Conservation (phyloP, 2,329 filamentous ascomycete species). For the Xylariales sp. region DNA sequence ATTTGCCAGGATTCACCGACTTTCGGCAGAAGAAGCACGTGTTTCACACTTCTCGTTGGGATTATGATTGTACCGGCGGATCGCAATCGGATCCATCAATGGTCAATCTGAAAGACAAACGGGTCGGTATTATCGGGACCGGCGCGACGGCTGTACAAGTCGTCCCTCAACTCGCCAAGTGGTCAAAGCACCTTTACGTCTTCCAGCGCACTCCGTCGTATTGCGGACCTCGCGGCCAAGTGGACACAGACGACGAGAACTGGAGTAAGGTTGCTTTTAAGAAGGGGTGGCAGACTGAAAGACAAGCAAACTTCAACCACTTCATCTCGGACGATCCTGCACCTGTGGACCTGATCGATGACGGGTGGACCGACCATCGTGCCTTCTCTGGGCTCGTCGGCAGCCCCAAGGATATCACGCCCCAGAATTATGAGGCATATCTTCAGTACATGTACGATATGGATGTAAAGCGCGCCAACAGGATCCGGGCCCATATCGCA, state of each 20-base stretch:
- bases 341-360: constrained; percentile 31
- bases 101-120: constrained; percentile 40
- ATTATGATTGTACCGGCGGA: constrained; percentile 39
- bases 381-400: constrained; percentile 22
- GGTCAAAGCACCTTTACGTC: constrained; percentile 47
- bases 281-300: constrained; percentile 31
- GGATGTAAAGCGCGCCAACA: constrained; percentile 31
- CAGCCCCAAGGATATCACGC: constrained; percentile 16
- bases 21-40: constrained; percentile 17
- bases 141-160: constrained; percentile 44
- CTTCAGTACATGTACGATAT: background rate
- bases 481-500: constrained; percentile 33
- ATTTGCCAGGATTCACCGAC: background rate
- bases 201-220: constrained; percentile 50
- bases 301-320: constrained; percentile 34
- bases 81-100: constrained; percentile 32
- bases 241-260: constrained; percentile 22
- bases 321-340: constrained; percentile 23
- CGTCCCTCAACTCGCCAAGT: constrained; percentile 40
- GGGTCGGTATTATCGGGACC: constrained; percentile 45
- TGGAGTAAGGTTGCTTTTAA: background rate
- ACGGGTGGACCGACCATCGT: constrained; percentile 30
- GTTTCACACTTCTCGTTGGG: constrained; percentile 44
- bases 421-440: constrained; percentile 16
- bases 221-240: constrained; percentile 33